A percentile compares a stretch with the other conserved stretches of the same genome.
phyloP scores from a whole-genome alignment of 805 yeast species.

The Schizosaccharomyces cryophilus region DNA sequence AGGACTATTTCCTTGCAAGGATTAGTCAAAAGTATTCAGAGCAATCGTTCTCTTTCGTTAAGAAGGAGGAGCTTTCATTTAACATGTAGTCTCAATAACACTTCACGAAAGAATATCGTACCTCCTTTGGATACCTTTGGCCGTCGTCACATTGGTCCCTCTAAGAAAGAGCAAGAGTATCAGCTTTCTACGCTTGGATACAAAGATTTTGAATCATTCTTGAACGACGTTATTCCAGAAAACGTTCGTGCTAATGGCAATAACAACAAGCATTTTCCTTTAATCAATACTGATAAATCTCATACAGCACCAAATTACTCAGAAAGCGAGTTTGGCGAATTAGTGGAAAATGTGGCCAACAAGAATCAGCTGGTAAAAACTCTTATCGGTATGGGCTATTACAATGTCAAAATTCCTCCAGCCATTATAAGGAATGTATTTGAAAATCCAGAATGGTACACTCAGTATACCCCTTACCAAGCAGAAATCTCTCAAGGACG shows the following conservation, averaged over 20 bases:
- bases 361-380: constrained; percentile 53
- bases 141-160: constrained; percentile 66
- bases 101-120: background rate
- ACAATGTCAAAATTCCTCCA: constrained; percentile 71
- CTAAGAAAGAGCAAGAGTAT: constrained; percentile 29
- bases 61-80: background rate
- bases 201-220: constrained; percentile 42
- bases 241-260: constrained; percentile 47
- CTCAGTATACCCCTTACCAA: constrained; percentile 94
- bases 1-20: too few relatives aligned
- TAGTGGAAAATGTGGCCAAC: constrained; percentile 41
- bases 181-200: constrained; percentile 51
- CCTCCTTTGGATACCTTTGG: constrained; percentile 48
- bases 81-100: background rate
- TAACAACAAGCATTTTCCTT: constrained; percentile 34
- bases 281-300: background rate
- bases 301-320: constrained; percentile 36
- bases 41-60: too few relatives aligned
- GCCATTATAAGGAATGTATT: constrained; percentile 79
- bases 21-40: too few relatives aligned
- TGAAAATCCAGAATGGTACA: constrained; percentile 95
- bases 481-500: constrained; percentile 96
- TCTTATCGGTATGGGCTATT: constrained; percentile 74
- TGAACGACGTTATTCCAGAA: constrained; percentile 50
- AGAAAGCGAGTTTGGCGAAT: constrained; percentile 55